phyloP scores from a whole-genome alignment of 1,284 basidiomycete species.

The Tetrapyrgos nigripes region DNA sequence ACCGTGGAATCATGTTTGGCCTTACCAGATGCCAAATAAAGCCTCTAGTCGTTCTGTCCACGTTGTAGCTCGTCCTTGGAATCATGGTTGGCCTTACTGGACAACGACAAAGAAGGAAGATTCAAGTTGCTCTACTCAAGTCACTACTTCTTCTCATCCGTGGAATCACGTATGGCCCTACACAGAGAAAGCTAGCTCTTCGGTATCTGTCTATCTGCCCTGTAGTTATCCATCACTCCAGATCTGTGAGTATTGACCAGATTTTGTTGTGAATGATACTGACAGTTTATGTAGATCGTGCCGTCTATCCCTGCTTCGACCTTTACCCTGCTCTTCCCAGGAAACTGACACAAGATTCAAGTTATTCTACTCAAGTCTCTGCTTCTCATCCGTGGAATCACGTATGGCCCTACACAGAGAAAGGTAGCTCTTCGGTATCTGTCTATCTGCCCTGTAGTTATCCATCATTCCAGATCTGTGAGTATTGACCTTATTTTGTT shows the following conservation, averaged over 20 bases:
- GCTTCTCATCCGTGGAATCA: constrained; percentile 5
- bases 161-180: constrained; percentile 3
- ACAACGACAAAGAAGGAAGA: not conserved
- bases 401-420: not conserved
- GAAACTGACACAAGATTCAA: not conserved
- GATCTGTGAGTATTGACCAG: not conserved
- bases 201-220: not conserved
- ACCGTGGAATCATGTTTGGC: no score
- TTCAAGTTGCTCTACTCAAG: constrained; percentile 2
- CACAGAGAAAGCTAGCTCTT: no score
- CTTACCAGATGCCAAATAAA: no score
- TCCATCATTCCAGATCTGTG: constrained; percentile 2
- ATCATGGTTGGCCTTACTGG: not conserved
- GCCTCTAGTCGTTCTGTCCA: no score
- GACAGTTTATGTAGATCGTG: not conserved
- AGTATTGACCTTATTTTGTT: not conserved
- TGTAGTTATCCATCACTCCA: constrained; percentile 1
- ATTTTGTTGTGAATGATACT: no score
- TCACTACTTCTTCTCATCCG: constrained; percentile 1
- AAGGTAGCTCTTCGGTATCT: not conserved
- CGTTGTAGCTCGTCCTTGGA: no score
- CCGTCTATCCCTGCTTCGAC: constrained; percentile 7
- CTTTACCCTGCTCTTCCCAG: not conserved
- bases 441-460: constrained; percentile 1
- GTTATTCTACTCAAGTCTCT: constrained; percentile 7